Evolutionary conservation across 2,329 filamentous ascomycete genomes (phyloP).

Genomic region (Penicillium sp.): DNA sequence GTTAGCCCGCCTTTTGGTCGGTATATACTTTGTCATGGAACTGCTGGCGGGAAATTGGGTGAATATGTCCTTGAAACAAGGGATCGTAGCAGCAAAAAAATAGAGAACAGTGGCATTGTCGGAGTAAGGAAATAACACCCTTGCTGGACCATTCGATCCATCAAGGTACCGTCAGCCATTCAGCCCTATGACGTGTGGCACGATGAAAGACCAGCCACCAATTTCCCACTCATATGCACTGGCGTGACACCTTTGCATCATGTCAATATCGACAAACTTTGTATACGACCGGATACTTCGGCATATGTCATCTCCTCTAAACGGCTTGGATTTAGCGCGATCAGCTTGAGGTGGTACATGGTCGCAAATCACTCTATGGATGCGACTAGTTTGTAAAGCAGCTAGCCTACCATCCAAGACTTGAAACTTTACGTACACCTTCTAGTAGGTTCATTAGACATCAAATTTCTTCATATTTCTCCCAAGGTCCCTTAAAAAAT

Average conservation of each 20-base stretch:
- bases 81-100: background rate
- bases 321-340: background rate
- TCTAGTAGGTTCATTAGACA: background rate
- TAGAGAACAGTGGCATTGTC: background rate
- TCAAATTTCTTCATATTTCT: background rate
- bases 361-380: background rate
- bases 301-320: background rate
- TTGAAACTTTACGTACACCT: background rate
- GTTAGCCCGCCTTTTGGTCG: background rate
- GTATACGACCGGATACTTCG: background rate
- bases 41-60: background rate
- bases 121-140: conserved; percentile 8
- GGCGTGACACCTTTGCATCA: background rate
- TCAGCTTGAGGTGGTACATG: background rate
- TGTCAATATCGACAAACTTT: background rate
- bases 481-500: too few species aligned
- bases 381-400: background rate
- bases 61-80: background rate
- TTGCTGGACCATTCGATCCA: background rate
- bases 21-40: background rate
- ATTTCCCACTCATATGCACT: background rate
- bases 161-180: conserved; percentile 12
- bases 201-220: conserved; percentile 3
- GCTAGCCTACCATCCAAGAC: background rate
- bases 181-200: conserved; percentile 34